These are phyloP conservation scores for Musa acuminata DNA, from an alignment of 176 grass and related monocot genomes.

Conservation along the genomic window DNA sequence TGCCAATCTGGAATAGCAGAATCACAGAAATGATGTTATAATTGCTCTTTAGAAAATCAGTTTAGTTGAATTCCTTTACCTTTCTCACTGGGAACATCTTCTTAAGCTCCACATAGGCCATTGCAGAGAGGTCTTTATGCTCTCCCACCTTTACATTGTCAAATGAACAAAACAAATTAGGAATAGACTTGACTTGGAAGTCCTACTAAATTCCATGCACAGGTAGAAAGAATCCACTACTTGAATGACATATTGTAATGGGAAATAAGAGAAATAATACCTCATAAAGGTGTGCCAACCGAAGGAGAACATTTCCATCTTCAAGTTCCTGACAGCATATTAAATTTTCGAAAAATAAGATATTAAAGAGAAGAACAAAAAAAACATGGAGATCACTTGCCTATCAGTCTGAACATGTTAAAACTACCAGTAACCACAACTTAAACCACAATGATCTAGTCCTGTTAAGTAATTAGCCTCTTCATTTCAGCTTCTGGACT, in stretches of 20 bases:
- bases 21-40: background rate
- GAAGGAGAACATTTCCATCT: conserved; percentile 67
- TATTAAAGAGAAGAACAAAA: background rate
- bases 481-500: too few species aligned
- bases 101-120: conserved; percentile 58
- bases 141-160: conserved; percentile 43
- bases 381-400: background rate
- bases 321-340: conserved; percentile 52
- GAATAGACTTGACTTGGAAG: conserved; percentile 1
- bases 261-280: conserved; percentile 19
- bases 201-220: background rate
- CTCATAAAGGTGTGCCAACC: conserved; percentile 84
- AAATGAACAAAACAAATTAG: conserved; percentile 1
- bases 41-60: background rate
- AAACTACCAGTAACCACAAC: too few species aligned
- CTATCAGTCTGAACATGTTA: too few species aligned
- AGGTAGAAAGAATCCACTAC: background rate
- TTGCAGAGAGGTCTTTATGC: conserved; percentile 66
- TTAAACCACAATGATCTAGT: too few species aligned
- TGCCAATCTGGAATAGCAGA: conserved; percentile 35
- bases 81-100: conserved; percentile 76
- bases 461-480: too few species aligned
- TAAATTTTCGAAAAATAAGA: background rate
- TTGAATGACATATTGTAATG: conserved; percentile 5
- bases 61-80: conserved; percentile 22